Percentiles rank a stretch among this genome's conserved stretches.
phyloP scores from a whole-genome alignment of 805 yeast species.

The Metschnikowia gruessii region DNA sequence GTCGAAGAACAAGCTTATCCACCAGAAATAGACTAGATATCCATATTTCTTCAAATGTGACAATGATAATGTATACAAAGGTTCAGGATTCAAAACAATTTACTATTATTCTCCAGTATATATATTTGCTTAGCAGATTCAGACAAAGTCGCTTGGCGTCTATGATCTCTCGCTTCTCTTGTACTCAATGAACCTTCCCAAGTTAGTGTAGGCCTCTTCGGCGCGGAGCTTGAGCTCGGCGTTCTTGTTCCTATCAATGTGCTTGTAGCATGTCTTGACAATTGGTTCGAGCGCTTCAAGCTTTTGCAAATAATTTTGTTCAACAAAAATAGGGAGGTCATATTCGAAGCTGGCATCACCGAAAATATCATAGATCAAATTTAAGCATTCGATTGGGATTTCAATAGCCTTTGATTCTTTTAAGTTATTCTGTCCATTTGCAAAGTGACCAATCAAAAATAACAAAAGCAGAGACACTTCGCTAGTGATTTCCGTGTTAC shows the following conservation, averaged over 20 bases:
- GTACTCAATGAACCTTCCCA: conserved; percentile 75
- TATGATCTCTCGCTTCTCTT: conserved; percentile 41
- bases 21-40: conserved; percentile 8
- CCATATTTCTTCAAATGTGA: not conserved
- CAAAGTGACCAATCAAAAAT: conserved; percentile 16
- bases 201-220: conserved; percentile 62
- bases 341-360: conserved; percentile 68
- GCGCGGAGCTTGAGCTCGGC: conserved; percentile 57
- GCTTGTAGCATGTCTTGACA: conserved; percentile 54
- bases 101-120: too few relatives aligned
- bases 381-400: conserved; percentile 57
- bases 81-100: not conserved
- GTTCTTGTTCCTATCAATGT: conserved; percentile 63
- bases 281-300: conserved; percentile 45
- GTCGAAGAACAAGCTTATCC: conserved; percentile 18
- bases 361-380: conserved; percentile 72
- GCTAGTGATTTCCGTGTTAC: conserved; percentile 43
- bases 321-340: conserved; percentile 65
- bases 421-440: conserved; percentile 9
- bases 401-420: conserved; percentile 26
- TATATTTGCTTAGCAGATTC: too few relatives aligned
- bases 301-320: conserved; percentile 42
- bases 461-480: conserved; percentile 46
- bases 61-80: not conserved
- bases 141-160: not conserved